Evolutionary conservation across 306 rosid species (phyloP), one percentile per base, ranked within the genome.

Genomic region (Gastrolobium villosum): DNA sequence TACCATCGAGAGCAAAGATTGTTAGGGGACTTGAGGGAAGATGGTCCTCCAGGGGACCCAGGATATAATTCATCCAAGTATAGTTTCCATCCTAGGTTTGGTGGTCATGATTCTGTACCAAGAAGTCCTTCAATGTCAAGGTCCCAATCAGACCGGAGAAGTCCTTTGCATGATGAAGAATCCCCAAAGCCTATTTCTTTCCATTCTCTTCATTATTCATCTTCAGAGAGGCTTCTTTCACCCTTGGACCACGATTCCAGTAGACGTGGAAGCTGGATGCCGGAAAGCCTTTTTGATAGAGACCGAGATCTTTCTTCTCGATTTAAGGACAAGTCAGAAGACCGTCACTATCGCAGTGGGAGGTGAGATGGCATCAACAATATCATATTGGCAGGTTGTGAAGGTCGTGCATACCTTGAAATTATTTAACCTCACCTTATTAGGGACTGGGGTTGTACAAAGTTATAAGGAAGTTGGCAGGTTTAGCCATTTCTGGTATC

Each of bases 1-100:
- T 61, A 83, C 83, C 72, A 81, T 81, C 90, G 81, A 0, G 97
- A 93, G 72, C 89, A 84, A 71, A 87, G 93, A 79, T 20, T 80
- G 86, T 80, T 79, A 30, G 84, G 80, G 62, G 97, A 90, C 80
- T 83, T 41, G 35, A 70, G 89, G 86, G 94, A 96, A 14, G 97
- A 93, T 31, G 90, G 90, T 48, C 98, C 99, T 13, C 97, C 96
- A 14, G 92, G 91, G 68, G 98, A 90, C 62, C 85, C 90, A 1
- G 90, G 87, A 30, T 75, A 70, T 70, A 59, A 74, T 77, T 83
- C 95, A 32, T 66, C 90, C 37, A 43, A 0, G 48, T 84, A 79
- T 79, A 88, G 89, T 78, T 87, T 83, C 78, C 85, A 86, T 44
- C 92, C 98, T 4, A 86, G 93, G 78, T 93, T 86, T 78, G 86